Base-by-base conservation (phyloP, 225 moss, liverwort and hornwort genomes). In the Bryoerythrophyllum caledonicum region DNA sequence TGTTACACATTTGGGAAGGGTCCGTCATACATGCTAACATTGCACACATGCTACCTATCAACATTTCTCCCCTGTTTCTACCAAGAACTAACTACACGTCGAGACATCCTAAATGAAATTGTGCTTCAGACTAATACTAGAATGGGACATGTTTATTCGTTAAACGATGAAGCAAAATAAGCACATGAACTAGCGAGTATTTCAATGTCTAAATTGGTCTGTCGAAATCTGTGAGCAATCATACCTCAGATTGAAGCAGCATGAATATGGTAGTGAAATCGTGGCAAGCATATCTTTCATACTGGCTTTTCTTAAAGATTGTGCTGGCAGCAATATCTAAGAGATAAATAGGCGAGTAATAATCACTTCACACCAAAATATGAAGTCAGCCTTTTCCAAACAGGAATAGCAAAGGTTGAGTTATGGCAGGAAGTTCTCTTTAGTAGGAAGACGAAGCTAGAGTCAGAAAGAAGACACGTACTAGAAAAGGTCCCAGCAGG, bases 401-500 rank as follows among this genome's bases (percentile, higher is more conserved):
- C 25, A 56, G 19, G 10, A 26, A 17, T 58, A 59, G 28, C 43
- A 59, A 13, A 44, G 26, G 59, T 28, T 44, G 44, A 30, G 44
- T 30, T 55, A 73, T 34, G 59, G 59, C 46, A 73, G n/a, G 52
- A 19, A 53, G 23, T 73, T 54, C 21, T 4, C 25, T 6, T 20
- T 10, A 75, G 28, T 54, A 44, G 40, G 1, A 57, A 46, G 65
- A 38, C 21, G 11, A 55, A 56, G 16, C 9, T 57, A 6, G 25
- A 48, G 11, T 64, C 59, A 64, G 64, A 78, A 67, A 44, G 51
- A 28, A 67, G 63, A 34, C 55, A 84, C 85, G 24, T 78, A 92
- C 95, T 49, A 73, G 83, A 96, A 96, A 72, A 96, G 81, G 73
- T 96, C 96, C 96, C 96, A 96, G 72, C 88, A 88, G 15, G 96